Conservation (phyloP, 176 grass and related monocot species). For the Tillandsia fasciculata region DNA sequence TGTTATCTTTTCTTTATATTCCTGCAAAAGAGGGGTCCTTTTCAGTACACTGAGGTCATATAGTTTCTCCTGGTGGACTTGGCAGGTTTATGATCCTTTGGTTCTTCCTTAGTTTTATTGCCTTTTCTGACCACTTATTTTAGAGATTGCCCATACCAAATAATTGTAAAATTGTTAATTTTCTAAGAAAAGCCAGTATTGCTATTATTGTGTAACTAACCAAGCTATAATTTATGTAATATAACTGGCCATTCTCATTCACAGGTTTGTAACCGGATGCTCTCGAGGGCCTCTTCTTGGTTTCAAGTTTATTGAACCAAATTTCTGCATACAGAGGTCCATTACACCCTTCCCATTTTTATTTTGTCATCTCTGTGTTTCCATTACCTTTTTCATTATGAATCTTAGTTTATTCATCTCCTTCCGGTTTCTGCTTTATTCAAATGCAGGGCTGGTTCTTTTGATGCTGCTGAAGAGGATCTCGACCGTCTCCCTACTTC, state of each 20-base stretch:
- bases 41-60: neutral
- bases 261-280: slow-evolving; percentile 96
- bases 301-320: slow-evolving; percentile 95
- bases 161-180: neutral
- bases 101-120: neutral
- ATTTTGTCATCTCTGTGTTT: neutral
- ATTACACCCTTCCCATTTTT: neutral
- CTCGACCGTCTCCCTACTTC: slow-evolving; percentile 79
- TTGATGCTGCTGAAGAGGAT: slow-evolving; percentile 34
- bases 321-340: slow-evolving; percentile 98
- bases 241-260: slow-evolving; percentile 7
- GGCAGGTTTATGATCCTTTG: neutral
- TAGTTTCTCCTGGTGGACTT: neutral
- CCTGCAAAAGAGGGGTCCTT: neutral
- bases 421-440: neutral
- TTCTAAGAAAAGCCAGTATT: neutral
- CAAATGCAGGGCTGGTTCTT: slow-evolving; percentile 43
- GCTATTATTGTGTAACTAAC: neutral
- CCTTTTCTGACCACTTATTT: neutral
- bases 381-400: neutral
- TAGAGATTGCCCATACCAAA: neutral
- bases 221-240: no score
- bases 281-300: slow-evolving; percentile 95
- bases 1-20: no score
- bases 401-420: slow-evolving; percentile 2